Conservation (phyloP, 176 grass and related monocot genomes). For the Saccharum officinarum region DNA sequence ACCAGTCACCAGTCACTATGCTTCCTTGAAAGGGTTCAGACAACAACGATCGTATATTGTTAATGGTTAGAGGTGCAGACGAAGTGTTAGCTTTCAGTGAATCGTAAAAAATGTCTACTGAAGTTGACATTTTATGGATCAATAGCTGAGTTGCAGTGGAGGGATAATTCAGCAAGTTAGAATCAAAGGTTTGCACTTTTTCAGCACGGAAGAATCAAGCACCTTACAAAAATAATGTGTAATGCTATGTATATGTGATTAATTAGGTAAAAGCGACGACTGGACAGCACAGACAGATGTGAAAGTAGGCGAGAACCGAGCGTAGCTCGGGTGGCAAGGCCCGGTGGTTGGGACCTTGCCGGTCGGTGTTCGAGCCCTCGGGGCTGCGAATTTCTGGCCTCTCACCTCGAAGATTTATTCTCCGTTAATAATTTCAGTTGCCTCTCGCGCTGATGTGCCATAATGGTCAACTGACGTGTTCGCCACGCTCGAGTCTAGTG, state of each 20-base stretch:
- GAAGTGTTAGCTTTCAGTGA: constrained; percentile 20
- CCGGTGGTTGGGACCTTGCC: no score
- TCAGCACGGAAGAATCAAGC: background rate
- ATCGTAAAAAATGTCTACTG: background rate
- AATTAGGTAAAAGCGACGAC: constrained; percentile 26
- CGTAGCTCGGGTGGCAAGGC: no score
- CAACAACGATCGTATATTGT: background rate
- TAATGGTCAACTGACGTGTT: no score
- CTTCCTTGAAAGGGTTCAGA: constrained; percentile 30
- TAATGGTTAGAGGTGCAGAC: constrained; percentile 17
- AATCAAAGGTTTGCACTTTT: background rate
- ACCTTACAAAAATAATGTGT: constrained; percentile 8
- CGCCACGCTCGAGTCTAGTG: no score
- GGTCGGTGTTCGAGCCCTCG: no score
- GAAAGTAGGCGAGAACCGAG: constrained; percentile 12
- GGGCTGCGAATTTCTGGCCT: no score
- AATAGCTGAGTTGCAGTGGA: constrained; percentile 1
- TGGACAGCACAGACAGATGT: constrained; percentile 12
- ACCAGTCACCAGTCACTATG: background rate
- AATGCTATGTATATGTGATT: background rate
- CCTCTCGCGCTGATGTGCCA: no score
- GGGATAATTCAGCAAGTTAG: constrained; percentile 2
- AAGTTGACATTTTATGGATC: constrained; percentile 40
- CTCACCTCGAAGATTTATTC: no score
- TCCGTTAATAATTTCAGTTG: no score